Evolutionary conservation across 306 rosid species (phyloP), one percentile per base, ranked within the genome.

Genomic region (Glycine soja): DNA sequence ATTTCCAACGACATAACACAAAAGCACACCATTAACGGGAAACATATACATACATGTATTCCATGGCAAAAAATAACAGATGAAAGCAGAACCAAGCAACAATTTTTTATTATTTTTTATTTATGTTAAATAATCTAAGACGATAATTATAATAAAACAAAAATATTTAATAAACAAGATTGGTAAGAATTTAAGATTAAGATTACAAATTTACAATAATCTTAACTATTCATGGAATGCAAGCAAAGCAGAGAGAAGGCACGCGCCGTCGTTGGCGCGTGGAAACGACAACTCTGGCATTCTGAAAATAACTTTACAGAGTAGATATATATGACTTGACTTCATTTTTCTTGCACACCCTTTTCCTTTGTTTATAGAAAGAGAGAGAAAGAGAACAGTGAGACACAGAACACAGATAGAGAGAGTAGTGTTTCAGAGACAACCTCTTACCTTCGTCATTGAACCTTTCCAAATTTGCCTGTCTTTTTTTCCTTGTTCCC

Each of bases 311-410:
- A 11, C 86, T 68, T 74, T 54, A 77, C 77, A 64, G 68, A 56
- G 74, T 32, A 76, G 75, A 52, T 82, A 63, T 78, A 80, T 57
- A 77, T 87, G 90, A 83, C 90, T 77, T 80, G 81, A 70, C 84
- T 24, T 62, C 83, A 10, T 38, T 72, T 24, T 42, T 16, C n/a
- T 15, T 3, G 15, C 83, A 69, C 47, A 36, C 16, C 32, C 10
- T 30, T 70, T 19, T 9, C 5, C 56, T 42, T 71, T 63, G 66
- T 82, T 67, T 40, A 8, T 69, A 46, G 40, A 3, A 68, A 66
- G 30, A 79, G 52, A 19, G 69, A n/a, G 11, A 80, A 68, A 63
- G 34, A 77, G 36, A 67, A 43, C 77, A 32, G 51, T 8, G 46
- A 51, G 36, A 62, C 32, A 83, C 53, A 54, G 40, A 36, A 36